phyloP scores from a whole-genome alignment of 1,284 basidiomycete species.

The Phylloboletellus chloephorus region DNA sequence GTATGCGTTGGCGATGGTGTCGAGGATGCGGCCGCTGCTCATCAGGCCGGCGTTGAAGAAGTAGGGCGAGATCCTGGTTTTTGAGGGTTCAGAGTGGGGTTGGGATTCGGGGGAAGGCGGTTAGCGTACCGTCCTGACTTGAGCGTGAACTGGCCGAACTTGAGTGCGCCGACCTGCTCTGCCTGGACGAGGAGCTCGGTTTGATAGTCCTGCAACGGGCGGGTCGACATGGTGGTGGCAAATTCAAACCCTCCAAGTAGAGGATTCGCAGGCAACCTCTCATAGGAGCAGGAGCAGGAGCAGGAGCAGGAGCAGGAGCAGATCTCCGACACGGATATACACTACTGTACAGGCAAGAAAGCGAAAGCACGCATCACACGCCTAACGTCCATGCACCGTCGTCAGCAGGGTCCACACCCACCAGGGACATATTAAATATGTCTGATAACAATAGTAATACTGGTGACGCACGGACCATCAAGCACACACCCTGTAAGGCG shows the following conservation, averaged over 20 bases:
- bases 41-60: slow-evolving; percentile 95
- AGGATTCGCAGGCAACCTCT: too few relatives aligned
- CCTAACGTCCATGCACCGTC: too few relatives aligned
- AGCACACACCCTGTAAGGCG: slow-evolving; percentile 13
- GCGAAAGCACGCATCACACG: too few relatives aligned
- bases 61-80: slow-evolving; percentile 78
- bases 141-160: slow-evolving; percentile 86
- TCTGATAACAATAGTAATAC: too few relatives aligned
- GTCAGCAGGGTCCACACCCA: too few relatives aligned
- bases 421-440: too few relatives aligned
- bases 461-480: slow-evolving; percentile 4
- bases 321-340: too few relatives aligned
- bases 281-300: too few relatives aligned
- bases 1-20: slow-evolving; percentile 82
- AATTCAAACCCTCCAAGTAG: too few relatives aligned
- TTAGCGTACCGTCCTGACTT: slow-evolving; percentile 90
- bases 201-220: slow-evolving; percentile 32
- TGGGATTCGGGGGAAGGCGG: neutral
- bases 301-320: too few relatives aligned
- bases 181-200: slow-evolving; percentile 44
- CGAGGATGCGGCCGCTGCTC: slow-evolving; percentile 79
- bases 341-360: too few relatives aligned
- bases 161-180: slow-evolving; percentile 62
- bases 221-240: slow-evolving; percentile 19
- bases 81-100: neutral